Base-by-base conservation (phyloP, 176 grass and related monocot genomes). In the Cymbopogon citratus region DNA sequence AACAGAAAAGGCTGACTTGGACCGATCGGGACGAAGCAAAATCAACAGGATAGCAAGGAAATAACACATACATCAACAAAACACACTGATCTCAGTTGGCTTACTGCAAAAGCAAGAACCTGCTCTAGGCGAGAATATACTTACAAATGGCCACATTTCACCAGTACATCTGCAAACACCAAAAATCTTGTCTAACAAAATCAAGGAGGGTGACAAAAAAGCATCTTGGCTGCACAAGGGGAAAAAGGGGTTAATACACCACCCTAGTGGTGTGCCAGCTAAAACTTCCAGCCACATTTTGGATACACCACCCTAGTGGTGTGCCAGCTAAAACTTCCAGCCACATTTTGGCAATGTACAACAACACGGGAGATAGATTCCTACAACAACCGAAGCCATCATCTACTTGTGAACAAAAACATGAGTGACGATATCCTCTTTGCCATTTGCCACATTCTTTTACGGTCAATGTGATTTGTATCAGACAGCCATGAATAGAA, bases 381-480 rank as follows among this genome's bases (percentile, higher is more conserved):
- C 87, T 82, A 71, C 19, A 63, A 31, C 57, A 63, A 40, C 34
- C 25, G 5, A 81, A 77, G 14, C 23, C 34, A 66, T 52, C 52
- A 9, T 54, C 52, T 9, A 73, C 57, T 79, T 60, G 44, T 63
- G 54, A 85, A 63, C 59, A 81, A 62, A 33, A 1, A 69, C 75
- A 66, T 13, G 63, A 39, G 46, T 35, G 46, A 18, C 27, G 15
- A 45, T 67, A 62, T 81, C 40, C 1, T 61, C 16, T 19, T 41
- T 15, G 71, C 26, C 70, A 23, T 41, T 63, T 43, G 56, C 11
- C 64, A 12, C 40, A 18, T 12, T 71, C 80, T 64, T 82, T 48
- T 73, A 24, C 54, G 21, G 72, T 89, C 76, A 80, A 82, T 74
- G 70, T 63, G 40, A 29, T 76, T 54, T 80, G 39, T 75, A 84